Conservation (phyloP, 352 stramenopile genomes). For the Globisporangium solare region DNA sequence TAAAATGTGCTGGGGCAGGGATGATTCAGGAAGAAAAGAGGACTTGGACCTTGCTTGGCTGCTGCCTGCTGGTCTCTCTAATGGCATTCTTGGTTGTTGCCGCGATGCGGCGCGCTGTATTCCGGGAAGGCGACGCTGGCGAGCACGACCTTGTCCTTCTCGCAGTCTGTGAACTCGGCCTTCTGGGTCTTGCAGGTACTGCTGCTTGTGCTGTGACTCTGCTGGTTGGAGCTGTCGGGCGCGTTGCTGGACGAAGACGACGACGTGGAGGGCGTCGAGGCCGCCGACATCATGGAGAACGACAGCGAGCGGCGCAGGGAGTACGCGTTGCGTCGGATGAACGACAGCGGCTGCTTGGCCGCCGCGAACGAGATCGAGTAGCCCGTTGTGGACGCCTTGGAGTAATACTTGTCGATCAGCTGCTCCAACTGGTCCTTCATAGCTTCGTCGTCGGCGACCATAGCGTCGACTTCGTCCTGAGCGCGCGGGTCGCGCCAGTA, state of each 20-base stretch:
- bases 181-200: not conserved
- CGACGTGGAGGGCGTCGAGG: slow-evolving; percentile 32
- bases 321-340: slow-evolving; percentile 61
- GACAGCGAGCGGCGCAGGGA: slow-evolving; percentile 63
- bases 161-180: slow-evolving; percentile 38
- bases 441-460: slow-evolving; percentile 11
- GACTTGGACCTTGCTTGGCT: not conserved
- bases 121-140: slow-evolving; percentile 29
- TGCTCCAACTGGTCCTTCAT: slow-evolving; percentile 43
- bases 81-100: slow-evolving; percentile 21
- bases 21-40: not conserved
- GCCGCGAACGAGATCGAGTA: slow-evolving; percentile 38
- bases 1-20: not conserved
- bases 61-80: not conserved
- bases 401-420: slow-evolving; percentile 35
- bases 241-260: slow-evolving; percentile 21
- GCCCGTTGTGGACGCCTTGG: slow-evolving; percentile 22
- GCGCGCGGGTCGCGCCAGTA: slow-evolving; percentile 72
- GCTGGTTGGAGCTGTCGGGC: slow-evolving; percentile 3
- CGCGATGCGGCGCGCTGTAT: not conserved
- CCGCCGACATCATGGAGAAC: slow-evolving; percentile 40
- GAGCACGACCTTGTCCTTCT: slow-evolving; percentile 61
- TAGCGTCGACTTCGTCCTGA: slow-evolving; percentile 4
- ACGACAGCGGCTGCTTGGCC: slow-evolving; percentile 70
- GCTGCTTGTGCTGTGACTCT: slow-evolving; percentile 22